phyloP scores from a whole-genome alignment of 441 rosid species.

The Populus hybrid region DNA sequence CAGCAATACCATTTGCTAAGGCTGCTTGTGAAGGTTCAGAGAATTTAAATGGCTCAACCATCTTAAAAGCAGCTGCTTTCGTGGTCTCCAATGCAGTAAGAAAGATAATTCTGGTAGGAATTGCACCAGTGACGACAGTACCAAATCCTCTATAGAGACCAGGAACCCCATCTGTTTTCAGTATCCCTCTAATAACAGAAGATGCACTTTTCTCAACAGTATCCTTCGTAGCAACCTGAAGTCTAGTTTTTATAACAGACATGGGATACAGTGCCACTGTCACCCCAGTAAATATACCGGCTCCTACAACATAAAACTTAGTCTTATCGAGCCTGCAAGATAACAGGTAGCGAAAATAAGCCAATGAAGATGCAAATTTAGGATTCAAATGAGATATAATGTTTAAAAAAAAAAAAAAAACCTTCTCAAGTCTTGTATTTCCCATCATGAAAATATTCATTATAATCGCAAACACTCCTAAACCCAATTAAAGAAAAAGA shows the following conservation, averaged over 20 bases:
- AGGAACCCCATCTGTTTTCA: slow-evolving; percentile 58
- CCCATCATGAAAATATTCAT: not conserved
- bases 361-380: slow-evolving; percentile 7
- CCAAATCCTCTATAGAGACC: slow-evolving; percentile 82
- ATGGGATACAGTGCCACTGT: slow-evolving; percentile 76
- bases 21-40: slow-evolving; percentile 60
- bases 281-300: slow-evolving; percentile 83
- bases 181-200: slow-evolving; percentile 62
- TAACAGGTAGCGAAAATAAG: slow-evolving; percentile 12
- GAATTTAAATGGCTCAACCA: slow-evolving; percentile 56
- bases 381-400: not conserved
- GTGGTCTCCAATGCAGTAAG: slow-evolving; percentile 90
- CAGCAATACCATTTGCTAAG: slow-evolving; percentile 66
- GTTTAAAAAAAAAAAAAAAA: not conserved
- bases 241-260: slow-evolving; percentile 75
- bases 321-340: slow-evolving; percentile 83
- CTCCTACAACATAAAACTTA: slow-evolving; percentile 79
- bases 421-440: not conserved
- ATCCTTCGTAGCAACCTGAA: slow-evolving; percentile 62
- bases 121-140: slow-evolving; percentile 73
- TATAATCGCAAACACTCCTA: not conserved
- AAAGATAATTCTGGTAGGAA: slow-evolving; percentile 80
- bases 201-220: slow-evolving; percentile 49
- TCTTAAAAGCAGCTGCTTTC: slow-evolving; percentile 50
- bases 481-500: not conserved